Evolutionary conservation across 2,329 filamentous ascomycete species (phyloP).

Genomic region (Calonectria multiphialidica): DNA sequence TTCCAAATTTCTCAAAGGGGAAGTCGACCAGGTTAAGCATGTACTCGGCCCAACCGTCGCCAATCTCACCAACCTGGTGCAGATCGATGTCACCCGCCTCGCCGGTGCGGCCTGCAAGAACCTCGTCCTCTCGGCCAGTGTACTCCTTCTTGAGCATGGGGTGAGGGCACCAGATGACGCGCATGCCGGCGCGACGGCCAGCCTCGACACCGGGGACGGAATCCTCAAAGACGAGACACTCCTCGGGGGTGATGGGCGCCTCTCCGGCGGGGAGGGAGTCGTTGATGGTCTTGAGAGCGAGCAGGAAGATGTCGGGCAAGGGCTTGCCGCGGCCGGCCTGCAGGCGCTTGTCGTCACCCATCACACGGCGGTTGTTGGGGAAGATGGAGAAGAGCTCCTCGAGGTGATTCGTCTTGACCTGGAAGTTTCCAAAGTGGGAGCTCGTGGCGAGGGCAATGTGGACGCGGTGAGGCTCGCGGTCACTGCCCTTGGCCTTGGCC

Average conservation of each 20-base stretch:
- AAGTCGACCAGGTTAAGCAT: constrained; percentile 64
- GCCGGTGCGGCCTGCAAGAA: constrained; percentile 85
- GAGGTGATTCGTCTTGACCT: constrained; percentile 78
- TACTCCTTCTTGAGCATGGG: constrained; percentile 82
- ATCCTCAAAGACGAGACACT: constrained; percentile 97
- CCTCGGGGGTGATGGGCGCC: constrained; percentile 78
- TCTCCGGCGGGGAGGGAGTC: constrained; percentile 73
- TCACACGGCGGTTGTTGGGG: constrained; percentile 75
- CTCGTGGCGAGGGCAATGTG: constrained; percentile 91
- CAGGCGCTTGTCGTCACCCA: constrained; percentile 89
- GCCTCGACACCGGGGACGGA: constrained; percentile 93
- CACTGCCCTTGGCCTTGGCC: constrained; percentile 29
- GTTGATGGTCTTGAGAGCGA: constrained; percentile 90
- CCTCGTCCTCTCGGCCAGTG: constrained; percentile 79
- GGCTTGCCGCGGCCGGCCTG: constrained; percentile 88
- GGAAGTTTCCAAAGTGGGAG: constrained; percentile 78
- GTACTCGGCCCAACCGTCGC: constrained; percentile 73
- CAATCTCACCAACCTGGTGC: constrained; percentile 68
- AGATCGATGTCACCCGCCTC: constrained; percentile 69
- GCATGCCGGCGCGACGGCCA: constrained; percentile 91
- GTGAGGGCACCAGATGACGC: constrained; percentile 93
- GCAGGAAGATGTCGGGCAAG: constrained; percentile 91
- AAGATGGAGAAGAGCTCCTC: constrained; percentile 74
- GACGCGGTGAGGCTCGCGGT: constrained; percentile 57
- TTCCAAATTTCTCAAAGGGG: constrained; percentile 70